Conservation (phyloP, 257 asterid species). For the Marsdenia floribunda region DNA sequence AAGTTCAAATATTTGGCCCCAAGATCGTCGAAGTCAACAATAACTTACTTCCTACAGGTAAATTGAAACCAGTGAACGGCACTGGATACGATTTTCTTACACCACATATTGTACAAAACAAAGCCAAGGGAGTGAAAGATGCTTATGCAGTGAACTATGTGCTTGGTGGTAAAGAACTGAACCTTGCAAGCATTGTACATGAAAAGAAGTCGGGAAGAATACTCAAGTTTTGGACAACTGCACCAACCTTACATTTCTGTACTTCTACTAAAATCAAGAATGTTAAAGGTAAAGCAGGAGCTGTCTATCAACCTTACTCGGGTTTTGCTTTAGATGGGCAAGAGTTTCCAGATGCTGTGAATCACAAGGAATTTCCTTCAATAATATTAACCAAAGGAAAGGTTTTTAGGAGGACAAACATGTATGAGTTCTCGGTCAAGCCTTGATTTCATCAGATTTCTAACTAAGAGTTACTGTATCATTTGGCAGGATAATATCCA, state of each 20-base stretch:
- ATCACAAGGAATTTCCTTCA: conserved; percentile 21
- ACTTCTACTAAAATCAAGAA: conserved; percentile 6
- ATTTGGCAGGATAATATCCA: background rate
- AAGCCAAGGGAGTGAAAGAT: background rate
- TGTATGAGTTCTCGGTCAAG: background rate
- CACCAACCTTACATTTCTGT: conserved; percentile 22
- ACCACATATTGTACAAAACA: conserved; percentile 7
- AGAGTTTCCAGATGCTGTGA: conserved; percentile 23
- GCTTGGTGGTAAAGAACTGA: conserved; percentile 3
- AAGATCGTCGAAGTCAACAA: conserved; percentile 1
- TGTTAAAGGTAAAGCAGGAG: conserved; percentile 21
- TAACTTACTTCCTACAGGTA: conserved; percentile 18
- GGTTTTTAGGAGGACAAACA: conserved; percentile 8
- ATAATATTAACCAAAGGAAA: conserved; percentile 12
- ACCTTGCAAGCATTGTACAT: conserved; percentile 9
- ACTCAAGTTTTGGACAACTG: conserved; percentile 8
- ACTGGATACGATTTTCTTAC: conserved; percentile 20
- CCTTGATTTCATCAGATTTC: background rate
- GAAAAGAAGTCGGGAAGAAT: conserved; percentile 17
- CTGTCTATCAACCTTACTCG: conserved; percentile 8
- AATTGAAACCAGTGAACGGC: conserved; percentile 8
- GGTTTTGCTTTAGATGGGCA: conserved; percentile 22
- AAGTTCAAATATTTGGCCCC: conserved; percentile 17
- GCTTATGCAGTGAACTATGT: conserved; percentile 18
- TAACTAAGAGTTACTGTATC: background rate